phyloP scores from a whole-genome alignment of 495 filamentous ascomycete species.

The Podospora pseudocomata region DNA sequence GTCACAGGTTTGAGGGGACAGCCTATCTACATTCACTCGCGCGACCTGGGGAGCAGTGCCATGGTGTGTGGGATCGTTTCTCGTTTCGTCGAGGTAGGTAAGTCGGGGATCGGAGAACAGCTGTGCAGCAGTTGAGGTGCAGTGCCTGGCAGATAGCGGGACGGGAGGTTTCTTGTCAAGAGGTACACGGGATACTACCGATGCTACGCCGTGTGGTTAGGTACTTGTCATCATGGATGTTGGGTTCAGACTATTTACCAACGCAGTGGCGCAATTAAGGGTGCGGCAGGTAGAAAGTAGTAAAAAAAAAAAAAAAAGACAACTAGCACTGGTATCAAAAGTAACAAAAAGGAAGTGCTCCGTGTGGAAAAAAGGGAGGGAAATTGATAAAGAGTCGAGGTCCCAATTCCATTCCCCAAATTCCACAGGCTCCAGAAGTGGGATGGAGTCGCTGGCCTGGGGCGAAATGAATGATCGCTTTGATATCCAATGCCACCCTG shows the following conservation, averaged over 20 bases:
- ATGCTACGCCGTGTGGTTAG: conserved; percentile 1
- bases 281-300: background rate
- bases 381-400: conserved; percentile 4
- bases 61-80: conserved; percentile 15
- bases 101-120: background rate
- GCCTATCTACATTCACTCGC: conserved; percentile 18
- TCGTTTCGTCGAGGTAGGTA: background rate
- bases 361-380: background rate
- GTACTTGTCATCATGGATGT: background rate
- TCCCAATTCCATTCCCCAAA: conserved; percentile 5
- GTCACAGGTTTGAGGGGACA: background rate
- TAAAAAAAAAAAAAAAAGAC: background rate
- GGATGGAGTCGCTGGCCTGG: background rate
- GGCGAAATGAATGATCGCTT: conserved; percentile 9
- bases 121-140: too few relatives aligned
- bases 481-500: background rate
- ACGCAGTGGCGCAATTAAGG: conserved; percentile 3
- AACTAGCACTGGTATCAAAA: background rate
- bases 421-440: conserved; percentile 3
- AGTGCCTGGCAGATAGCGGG: too few relatives aligned
- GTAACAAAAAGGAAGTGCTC: background rate
- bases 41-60: conserved; percentile 22
- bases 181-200: background rate
- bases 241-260: background rate
- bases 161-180: background rate